Base-by-base conservation (phyloP, 768 basidiomycete genomes). In the Macrolepiota fuliginosa region DNA sequence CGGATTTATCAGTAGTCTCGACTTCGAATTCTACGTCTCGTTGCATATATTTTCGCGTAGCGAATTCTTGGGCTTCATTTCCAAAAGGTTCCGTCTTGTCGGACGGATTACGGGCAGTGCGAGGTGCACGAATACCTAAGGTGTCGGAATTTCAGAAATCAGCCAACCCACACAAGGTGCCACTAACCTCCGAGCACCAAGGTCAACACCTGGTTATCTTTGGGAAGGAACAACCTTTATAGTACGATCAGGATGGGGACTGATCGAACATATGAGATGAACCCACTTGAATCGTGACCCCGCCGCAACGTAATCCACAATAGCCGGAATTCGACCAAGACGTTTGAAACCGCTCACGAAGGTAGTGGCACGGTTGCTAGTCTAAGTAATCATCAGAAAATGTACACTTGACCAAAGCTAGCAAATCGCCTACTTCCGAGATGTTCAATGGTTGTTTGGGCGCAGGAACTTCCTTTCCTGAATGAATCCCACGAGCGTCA, bases 51-150 rank as follows among this genome's bases (percentile, higher is more conserved):
- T 84, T 83, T 46, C 86, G 84, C 7, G 83, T 83, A 2, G 93
- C 81, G 67, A 92, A 98, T 40, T 93, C 89, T 4, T 83, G 78
- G 4, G 95, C 86, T 69, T 99, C 96, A 1, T 72, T 67, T 15
- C 96, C 97, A 72, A 80, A 98, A 1, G 95, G 92, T 69, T 99
- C 96, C 53, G 88, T 81, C 74, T 94, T 94, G 65, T 98, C 97
- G 5, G 85, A 85, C 11, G 80, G 54, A 70, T 76, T 91, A 50
- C 97, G 86, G 22, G 93, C 91, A 1, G 92, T 86, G 39, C 95
- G 88, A 46, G 96, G 96, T 1, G 95, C 87, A 58, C 94, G 91
- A 66, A 98, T 94, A 55, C 94, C 92, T 92, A 51, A 22, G 6
- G 54, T 5, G 13, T 37, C 32, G 15, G n/a, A 25, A 12, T 24